Evolutionary conservation across 1,284 basidiomycete species (phyloP).

Genomic region (Leccinum solheimii): DNA sequence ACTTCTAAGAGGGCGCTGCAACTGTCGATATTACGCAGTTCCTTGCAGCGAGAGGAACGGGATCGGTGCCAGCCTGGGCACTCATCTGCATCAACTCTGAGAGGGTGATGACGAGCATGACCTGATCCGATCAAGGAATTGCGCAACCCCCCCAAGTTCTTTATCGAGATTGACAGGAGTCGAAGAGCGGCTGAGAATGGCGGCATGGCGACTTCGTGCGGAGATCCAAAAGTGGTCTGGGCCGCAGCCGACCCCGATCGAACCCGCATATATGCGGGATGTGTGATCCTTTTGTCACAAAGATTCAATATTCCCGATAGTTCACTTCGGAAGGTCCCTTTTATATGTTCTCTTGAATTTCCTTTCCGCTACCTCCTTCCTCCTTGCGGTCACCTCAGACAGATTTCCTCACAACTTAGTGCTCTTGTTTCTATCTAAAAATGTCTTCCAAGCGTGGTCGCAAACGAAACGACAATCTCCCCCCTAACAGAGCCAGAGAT

Average conservation of each 20-base stretch:
- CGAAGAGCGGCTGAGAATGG: slow-evolving; percentile 22
- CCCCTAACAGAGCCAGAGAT: slow-evolving; percentile 88
- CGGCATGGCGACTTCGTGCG: slow-evolving; percentile 31
- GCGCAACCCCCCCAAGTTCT: background rate
- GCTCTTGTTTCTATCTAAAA: slow-evolving; percentile 14
- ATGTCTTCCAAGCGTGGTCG: slow-evolving; percentile 88
- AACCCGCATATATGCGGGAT: slow-evolving; percentile 38
- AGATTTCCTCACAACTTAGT: slow-evolving; percentile 15
- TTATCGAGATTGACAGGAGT: slow-evolving; percentile 29
- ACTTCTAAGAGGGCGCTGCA: slow-evolving; percentile 14
- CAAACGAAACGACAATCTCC: slow-evolving; percentile 89
- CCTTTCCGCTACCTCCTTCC: slow-evolving; percentile 31
- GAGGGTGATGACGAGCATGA: background rate
- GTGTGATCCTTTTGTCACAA: slow-evolving; percentile 25
- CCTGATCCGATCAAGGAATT: slow-evolving; percentile 3
- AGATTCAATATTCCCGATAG: slow-evolving; percentile 36
- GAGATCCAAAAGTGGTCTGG: slow-evolving; percentile 38
- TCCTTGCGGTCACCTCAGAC: slow-evolving; percentile 29
- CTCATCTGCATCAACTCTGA: background rate
- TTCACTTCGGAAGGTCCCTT: slow-evolving; percentile 37
- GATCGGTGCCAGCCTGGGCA: background rate
- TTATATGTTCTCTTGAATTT: slow-evolving; percentile 43
- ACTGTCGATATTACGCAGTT: background rate
- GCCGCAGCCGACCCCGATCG: slow-evolving; percentile 41
- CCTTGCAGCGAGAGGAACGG: slow-evolving; percentile 1